Conservation (phyloP, 805 yeast species). For the Candida quercuum region DNA sequence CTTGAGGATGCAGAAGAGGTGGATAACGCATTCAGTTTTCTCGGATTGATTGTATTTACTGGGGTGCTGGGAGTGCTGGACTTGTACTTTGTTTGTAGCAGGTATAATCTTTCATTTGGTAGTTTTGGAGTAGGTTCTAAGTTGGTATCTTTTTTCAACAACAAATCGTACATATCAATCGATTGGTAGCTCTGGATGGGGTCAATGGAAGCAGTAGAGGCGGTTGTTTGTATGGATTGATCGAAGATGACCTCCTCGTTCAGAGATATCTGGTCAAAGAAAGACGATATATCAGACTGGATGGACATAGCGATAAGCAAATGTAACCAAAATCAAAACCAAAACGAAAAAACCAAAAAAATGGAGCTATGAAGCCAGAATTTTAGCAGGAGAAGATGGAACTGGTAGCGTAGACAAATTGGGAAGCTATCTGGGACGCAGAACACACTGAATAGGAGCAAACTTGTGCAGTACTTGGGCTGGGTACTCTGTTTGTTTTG, state of each 20-base stretch:
- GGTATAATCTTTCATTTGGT: background rate
- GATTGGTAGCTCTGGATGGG: background rate
- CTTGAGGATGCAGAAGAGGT: slow-evolving; percentile 4
- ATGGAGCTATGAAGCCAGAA: too few relatives aligned
- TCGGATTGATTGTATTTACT: slow-evolving; percentile 15
- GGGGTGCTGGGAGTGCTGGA: slow-evolving; percentile 5
- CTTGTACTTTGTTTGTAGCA: slow-evolving; percentile 1
- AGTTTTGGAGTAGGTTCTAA: background rate
- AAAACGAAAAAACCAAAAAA: too few relatives aligned
- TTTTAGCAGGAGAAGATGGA: too few relatives aligned
- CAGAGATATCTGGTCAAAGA: slow-evolving; percentile 2
- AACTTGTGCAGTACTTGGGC: too few relatives aligned
- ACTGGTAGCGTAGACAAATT: too few relatives aligned
- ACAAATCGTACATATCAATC: slow-evolving; percentile 4
- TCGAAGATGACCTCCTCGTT: slow-evolving; percentile 1
- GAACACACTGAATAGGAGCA: too few relatives aligned
- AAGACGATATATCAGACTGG: slow-evolving; percentile 5
- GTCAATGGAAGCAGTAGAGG: background rate
- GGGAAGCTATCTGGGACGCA: too few relatives aligned
- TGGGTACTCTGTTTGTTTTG: too few relatives aligned
- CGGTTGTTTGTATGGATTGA: slow-evolving; percentile 1
- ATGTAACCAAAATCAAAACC: too few relatives aligned
- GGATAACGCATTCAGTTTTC: slow-evolving; percentile 6
- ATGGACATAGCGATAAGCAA: too few relatives aligned
- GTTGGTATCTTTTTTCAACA: background rate